Evolutionary conservation across 164 flowering plant genomes (phyloP).

Genomic region (Aristolochia contorta): DNA sequence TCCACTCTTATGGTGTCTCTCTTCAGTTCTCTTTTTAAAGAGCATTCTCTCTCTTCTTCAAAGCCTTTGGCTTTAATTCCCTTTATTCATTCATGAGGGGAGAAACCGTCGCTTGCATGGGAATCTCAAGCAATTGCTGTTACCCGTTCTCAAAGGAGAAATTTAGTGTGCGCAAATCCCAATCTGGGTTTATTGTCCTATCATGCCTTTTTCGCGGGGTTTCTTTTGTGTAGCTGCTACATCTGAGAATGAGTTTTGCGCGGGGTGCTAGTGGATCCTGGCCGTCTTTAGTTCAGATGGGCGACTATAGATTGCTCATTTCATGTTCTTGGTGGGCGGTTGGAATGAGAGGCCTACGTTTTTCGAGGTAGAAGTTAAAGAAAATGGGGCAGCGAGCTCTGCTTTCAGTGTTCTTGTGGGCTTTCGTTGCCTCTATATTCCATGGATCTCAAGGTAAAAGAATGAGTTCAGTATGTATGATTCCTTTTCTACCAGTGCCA

Average conservation of each 20-base stretch:
- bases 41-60: too few relatives aligned
- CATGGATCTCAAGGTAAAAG: slow-evolving; percentile 11
- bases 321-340: too few relatives aligned
- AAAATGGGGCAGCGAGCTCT: slow-evolving; percentile 3
- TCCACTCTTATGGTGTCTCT: background rate
- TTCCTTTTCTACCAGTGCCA: background rate
- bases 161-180: slow-evolving; percentile 1
- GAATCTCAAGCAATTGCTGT: slow-evolving; percentile 1
- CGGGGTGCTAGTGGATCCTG: background rate
- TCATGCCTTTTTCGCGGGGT: slow-evolving; percentile 5
- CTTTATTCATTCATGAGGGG: background rate
- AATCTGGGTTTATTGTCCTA: slow-evolving; percentile 3
- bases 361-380: background rate
- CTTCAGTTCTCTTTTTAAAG: background rate
- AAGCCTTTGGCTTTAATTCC: background rate
- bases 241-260: too few relatives aligned
- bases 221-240: background rate
- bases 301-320: too few relatives aligned
- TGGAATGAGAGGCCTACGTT: too few relatives aligned
- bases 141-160: background rate
- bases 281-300: background rate
- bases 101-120: background rate
- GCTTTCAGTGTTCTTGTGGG: background rate
- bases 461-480: background rate
- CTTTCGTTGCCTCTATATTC: background rate